phyloP scores from a whole-genome alignment of 345 rosid genomes.

The Garcia nutans region DNA sequence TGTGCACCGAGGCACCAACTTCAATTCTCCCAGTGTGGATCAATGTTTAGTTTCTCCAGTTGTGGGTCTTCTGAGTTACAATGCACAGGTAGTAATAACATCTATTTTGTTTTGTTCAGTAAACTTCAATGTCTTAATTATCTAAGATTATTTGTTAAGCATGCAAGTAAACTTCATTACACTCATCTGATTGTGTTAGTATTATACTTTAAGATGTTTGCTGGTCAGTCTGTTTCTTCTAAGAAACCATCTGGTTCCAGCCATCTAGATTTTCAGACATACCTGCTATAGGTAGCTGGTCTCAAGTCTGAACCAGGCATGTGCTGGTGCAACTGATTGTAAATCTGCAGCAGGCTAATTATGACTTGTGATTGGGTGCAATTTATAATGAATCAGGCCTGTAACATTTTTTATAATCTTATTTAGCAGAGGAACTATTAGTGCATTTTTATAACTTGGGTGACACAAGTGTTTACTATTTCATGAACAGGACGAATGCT shows the following conservation, averaged over 20 bases:
- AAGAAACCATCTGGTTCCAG: not conserved
- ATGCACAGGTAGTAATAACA: constrained; percentile 52
- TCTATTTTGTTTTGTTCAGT: not conserved
- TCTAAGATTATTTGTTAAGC: not conserved
- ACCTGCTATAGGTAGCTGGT: no score
- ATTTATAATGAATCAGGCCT: no score
- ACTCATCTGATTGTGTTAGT: not conserved
- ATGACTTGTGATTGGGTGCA: no score
- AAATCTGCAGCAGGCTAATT: no score
- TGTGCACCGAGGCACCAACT: constrained; percentile 28
- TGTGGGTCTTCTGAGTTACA: constrained; percentile 61
- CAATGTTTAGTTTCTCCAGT: constrained; percentile 40
- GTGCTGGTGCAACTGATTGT: no score
- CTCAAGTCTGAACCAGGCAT: no score
- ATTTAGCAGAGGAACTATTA: no score
- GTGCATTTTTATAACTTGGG: not conserved
- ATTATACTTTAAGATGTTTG: not conserved
- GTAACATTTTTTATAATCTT: no score
- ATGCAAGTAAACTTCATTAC: not conserved
- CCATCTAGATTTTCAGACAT: not conserved
- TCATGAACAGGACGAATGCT: constrained; percentile 49
- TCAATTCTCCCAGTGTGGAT: constrained; percentile 23
- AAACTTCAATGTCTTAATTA: not conserved
- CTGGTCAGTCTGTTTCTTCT: not conserved
- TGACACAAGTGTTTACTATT: not conserved